Conservation (phyloP, 495 filamentous ascomycete genomes). For the Penicillium herquei region DNA sequence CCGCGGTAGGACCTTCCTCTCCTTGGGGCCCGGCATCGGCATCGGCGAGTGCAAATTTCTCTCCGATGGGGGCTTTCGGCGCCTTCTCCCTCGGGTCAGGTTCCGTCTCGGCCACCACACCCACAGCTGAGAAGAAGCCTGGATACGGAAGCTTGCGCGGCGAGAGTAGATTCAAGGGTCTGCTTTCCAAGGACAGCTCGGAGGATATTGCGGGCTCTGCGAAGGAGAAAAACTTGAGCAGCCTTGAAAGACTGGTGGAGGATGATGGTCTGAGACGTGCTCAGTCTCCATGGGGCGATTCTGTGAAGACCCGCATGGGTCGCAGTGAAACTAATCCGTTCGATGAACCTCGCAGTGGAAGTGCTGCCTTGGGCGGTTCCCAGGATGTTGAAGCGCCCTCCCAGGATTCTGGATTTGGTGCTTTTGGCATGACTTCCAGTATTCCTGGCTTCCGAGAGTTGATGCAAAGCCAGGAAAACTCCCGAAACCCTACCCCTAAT, state of each 20-base stretch:
- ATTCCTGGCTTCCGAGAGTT: conserved; percentile 65
- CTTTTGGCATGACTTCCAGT: conserved; percentile 79
- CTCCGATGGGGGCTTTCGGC: conserved; percentile 83
- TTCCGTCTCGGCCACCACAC: conserved; percentile 33
- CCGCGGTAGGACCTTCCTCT: conserved; percentile 55
- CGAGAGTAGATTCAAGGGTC: conserved; percentile 79
- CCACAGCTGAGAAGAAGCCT: conserved; percentile 63
- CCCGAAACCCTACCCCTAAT: conserved; percentile 56
- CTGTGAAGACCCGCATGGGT: conserved; percentile 45
- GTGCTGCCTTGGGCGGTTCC: conserved; percentile 75
- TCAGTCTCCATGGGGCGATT: conserved; percentile 54
- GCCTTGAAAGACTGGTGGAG: conserved; percentile 55
- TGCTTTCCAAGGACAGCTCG: conserved; percentile 73
- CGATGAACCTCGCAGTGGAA: conserved; percentile 65
- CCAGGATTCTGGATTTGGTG: conserved; percentile 53
- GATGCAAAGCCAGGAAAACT: conserved; percentile 57
- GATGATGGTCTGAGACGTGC: conserved; percentile 41
- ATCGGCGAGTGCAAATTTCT: conserved; percentile 57
- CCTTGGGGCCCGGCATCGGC: conserved; percentile 59
- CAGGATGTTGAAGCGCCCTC: conserved; percentile 68
- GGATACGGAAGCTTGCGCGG: conserved; percentile 66
- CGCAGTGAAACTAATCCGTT: conserved; percentile 85
- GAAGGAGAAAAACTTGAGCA: conserved; percentile 53
- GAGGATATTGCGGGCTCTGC: conserved; percentile 58
- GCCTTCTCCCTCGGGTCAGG: conserved; percentile 67